A percentile compares a stretch with the other conserved stretches of the same genome.
These are phyloP conservation scores for Lathyrus aphaca DNA, from an alignment of 306 rosid genomes.

Conservation along the genomic window DNA sequence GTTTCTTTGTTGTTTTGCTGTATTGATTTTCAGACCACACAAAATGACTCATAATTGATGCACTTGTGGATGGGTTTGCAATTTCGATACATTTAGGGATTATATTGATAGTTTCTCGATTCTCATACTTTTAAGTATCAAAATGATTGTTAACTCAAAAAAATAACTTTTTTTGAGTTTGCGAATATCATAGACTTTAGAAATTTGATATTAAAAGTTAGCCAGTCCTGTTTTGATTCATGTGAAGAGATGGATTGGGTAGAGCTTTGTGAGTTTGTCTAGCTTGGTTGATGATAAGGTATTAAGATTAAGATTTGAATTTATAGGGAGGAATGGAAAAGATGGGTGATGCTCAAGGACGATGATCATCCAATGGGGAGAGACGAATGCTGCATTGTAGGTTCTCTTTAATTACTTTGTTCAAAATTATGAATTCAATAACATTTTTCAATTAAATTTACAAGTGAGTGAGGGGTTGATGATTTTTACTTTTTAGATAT, in stretches of 20 bases:
- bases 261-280: slow-evolving; percentile 48
- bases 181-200: slow-evolving; percentile 15
- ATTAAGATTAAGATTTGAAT: slow-evolving; percentile 62
- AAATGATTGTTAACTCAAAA: too few species aligned
- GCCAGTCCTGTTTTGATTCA: slow-evolving; percentile 37
- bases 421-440: slow-evolving; percentile 34
- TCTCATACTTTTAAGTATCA: too few species aligned
- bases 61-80: too few species aligned
- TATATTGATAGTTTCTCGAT: too few species aligned
- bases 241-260: slow-evolving; percentile 48
- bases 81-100: too few species aligned
- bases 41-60: too few species aligned
- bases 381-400: slow-evolving; percentile 65
- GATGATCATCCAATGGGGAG: slow-evolving; percentile 60
- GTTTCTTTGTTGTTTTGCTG: slow-evolving; percentile 14
- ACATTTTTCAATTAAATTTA: slow-evolving; percentile 30
- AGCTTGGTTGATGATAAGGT: slow-evolving; percentile 63
- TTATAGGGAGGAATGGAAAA: slow-evolving; percentile 89
- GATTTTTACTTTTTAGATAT: slow-evolving; percentile 37
- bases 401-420: slow-evolving; percentile 55
- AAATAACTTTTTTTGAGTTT: neutral
- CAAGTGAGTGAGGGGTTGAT: slow-evolving; percentile 23
- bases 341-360: slow-evolving; percentile 80
- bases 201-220: slow-evolving; percentile 19
- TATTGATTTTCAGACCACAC: neutral